phyloP scores from a whole-genome alignment of 1,284 basidiomycete genomes.

The Irpex rosettiformis region DNA sequence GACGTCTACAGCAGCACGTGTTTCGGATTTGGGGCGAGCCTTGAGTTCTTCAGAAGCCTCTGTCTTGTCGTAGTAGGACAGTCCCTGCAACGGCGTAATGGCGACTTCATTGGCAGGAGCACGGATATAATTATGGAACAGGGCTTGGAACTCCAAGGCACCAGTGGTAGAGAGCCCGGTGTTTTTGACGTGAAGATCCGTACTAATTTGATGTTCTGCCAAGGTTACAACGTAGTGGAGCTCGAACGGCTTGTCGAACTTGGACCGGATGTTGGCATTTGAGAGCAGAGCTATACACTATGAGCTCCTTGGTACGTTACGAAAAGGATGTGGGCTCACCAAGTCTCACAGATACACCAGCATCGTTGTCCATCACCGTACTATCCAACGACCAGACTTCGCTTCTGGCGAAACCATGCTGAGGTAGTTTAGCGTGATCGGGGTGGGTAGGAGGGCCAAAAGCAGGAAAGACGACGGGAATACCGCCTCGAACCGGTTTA shows the following conservation, averaged over 20 bases:
- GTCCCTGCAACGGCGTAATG: constrained; percentile 57
- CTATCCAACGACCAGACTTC: constrained; percentile 66
- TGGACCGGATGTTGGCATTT: constrained; percentile 50
- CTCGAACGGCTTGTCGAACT: constrained; percentile 62
- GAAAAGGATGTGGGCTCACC: constrained; percentile 44
- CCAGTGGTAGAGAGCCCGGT: constrained; percentile 43
- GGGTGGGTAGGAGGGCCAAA: constrained; percentile 76
- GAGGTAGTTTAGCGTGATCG: constrained; percentile 68
- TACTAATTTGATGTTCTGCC: constrained; percentile 68
- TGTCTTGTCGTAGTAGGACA: constrained; percentile 77
- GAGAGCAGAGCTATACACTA: constrained; percentile 52
- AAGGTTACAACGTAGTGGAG: constrained; percentile 81
- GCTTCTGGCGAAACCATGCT: constrained; percentile 86
- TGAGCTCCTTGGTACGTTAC: not conserved
- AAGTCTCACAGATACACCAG: constrained; percentile 70
- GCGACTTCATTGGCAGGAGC: constrained; percentile 57
- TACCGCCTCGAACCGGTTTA: constrained; percentile 77
- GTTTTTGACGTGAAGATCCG: constrained; percentile 79
- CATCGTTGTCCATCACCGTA: constrained; percentile 65
- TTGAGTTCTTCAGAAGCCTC: constrained; percentile 50
- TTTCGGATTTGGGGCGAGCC: constrained; percentile 54
- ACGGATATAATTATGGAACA: constrained; percentile 85
- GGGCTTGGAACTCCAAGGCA: constrained; percentile 77
- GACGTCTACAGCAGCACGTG: constrained; percentile 61
- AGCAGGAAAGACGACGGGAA: constrained; percentile 82